Conservation (phyloP, 2,329 filamentous ascomycete species). For the Cordyceps javanica region DNA sequence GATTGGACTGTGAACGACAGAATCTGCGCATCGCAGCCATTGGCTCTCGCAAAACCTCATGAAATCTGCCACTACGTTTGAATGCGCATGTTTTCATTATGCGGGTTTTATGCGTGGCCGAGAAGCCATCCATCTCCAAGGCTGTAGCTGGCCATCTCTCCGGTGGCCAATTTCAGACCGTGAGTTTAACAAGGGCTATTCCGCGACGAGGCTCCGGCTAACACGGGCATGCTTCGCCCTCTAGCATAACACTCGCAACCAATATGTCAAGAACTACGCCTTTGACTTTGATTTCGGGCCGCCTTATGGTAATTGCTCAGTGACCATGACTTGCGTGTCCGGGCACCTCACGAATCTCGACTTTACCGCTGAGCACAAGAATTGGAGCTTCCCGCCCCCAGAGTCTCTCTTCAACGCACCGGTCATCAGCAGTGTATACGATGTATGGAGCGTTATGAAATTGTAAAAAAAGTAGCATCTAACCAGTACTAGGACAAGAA, state of each 20-base stretch:
- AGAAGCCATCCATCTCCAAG: constrained; percentile 89
- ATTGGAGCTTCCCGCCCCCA: constrained; percentile 78
- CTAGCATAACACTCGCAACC: constrained; percentile 62
- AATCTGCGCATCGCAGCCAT: background rate
- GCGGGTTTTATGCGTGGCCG: constrained; percentile 50
- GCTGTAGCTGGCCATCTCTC: constrained; percentile 86
- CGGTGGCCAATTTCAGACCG: constrained; percentile 65
- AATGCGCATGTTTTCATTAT: constrained; percentile 30
- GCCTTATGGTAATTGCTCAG: constrained; percentile 72
- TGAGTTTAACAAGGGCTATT: constrained; percentile 38
- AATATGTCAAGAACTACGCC: constrained; percentile 88
- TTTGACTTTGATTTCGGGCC: constrained; percentile 84
- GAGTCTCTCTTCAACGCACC: constrained; percentile 74
- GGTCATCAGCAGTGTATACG: constrained; percentile 60
- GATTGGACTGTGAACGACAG: background rate
- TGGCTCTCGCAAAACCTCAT: background rate
- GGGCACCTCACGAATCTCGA: constrained; percentile 82
- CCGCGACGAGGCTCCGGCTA: constrained; percentile 18
- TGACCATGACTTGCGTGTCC: constrained; percentile 89
- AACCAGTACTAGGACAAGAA: constrained; percentile 59
- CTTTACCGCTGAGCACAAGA: constrained; percentile 66
- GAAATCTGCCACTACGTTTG: constrained; percentile 8
- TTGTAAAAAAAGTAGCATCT: constrained; percentile 3
- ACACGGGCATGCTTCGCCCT: background rate
- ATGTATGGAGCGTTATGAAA: constrained; percentile 39